phyloP scores from a whole-genome alignment of 495 filamentous ascomycete genomes.

The Penicillium verhagenii region DNA sequence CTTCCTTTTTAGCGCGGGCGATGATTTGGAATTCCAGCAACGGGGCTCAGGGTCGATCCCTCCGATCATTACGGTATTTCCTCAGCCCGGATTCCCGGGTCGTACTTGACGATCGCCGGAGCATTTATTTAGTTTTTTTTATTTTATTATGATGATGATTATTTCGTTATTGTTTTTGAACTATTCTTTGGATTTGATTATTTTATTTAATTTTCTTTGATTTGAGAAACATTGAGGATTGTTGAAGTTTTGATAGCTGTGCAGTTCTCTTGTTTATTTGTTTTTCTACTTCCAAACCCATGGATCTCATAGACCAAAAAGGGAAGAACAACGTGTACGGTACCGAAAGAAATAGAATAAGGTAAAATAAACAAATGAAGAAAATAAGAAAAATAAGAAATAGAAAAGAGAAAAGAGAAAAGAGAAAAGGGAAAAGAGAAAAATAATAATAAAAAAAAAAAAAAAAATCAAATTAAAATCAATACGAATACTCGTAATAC shows the following conservation, averaged over 20 bases:
- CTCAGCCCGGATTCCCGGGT: constrained; percentile 33
- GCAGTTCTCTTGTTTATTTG: too few relatives aligned
- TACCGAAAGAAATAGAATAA: neutral
- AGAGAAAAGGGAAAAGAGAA: neutral
- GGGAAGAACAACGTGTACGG: too few relatives aligned
- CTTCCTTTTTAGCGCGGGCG: constrained; percentile 18
- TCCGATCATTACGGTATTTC: constrained; percentile 29
- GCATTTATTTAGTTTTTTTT: constrained; percentile 16
- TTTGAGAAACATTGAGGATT: neutral
- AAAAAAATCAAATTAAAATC: constrained; percentile 1
- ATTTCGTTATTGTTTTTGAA: constrained; percentile 1
- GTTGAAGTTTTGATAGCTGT: too few relatives aligned
- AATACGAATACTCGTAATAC: constrained; percentile 10
- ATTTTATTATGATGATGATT: constrained; percentile 1
- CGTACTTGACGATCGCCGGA: constrained; percentile 28
- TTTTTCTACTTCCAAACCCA: neutral
- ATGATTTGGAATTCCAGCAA: constrained; percentile 37
- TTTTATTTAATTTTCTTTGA: too few relatives aligned
- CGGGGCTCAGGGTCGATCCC: constrained; percentile 35
- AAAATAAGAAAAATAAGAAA: neutral
- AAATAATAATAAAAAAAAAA: constrained; percentile 5
- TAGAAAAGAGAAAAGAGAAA: neutral
- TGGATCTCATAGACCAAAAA: neutral
- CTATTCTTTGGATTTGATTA: neutral
- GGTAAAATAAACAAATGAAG: neutral